Base-by-base conservation (phyloP, 768 basidiomycete genomes). In the Saitozyma podzolica region DNA sequence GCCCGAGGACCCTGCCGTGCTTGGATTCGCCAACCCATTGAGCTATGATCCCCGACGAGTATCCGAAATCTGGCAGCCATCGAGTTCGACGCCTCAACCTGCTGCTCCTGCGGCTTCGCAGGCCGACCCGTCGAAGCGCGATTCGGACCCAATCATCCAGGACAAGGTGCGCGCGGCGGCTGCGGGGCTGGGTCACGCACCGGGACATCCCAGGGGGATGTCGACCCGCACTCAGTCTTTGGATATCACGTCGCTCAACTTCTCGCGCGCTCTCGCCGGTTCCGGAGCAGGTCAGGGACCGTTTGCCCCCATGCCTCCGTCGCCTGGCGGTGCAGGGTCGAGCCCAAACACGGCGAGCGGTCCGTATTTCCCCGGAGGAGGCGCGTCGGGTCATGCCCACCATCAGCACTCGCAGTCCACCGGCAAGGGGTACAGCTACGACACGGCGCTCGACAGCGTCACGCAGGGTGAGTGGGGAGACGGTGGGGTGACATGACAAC, bases 221-320 rank as follows among this genome's bases (percentile, higher is more conserved):
- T 59, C 68, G 13, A 59, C 63, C 9, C 49, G 73, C 55, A 71
- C 70, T 37, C 73, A 75, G 60, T 70, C 68, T 2, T 66, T 75
- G 49, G 73, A 75, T 52, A 75, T 75, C 40, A 67, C 73, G 37
- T 70, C 70, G n/a, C 59, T 74, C 53, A 74, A 68, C 52, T 74
- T 69, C 50, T 66, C 68, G 3, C 48, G 70, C 40, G 55, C 68
- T 0, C 59, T 67, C 6, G 61, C 59, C 9, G 57, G 53, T 8
- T 59, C 56, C 20, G 29, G 29, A 29, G 29, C 29, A 29, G 29
- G 29, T 29, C 57, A 50, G 40, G 49, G 48, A n/a, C 54, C 56
- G n/a, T 68, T 67, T 55, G 65, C 63, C 7, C 62, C 62, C 3
- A 63, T 68, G 64, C 66, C 67, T 10, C 59, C 65, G 29, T 59